Base-by-base conservation (phyloP, 257 asterid genomes). In the Cruciata laevipes region DNA sequence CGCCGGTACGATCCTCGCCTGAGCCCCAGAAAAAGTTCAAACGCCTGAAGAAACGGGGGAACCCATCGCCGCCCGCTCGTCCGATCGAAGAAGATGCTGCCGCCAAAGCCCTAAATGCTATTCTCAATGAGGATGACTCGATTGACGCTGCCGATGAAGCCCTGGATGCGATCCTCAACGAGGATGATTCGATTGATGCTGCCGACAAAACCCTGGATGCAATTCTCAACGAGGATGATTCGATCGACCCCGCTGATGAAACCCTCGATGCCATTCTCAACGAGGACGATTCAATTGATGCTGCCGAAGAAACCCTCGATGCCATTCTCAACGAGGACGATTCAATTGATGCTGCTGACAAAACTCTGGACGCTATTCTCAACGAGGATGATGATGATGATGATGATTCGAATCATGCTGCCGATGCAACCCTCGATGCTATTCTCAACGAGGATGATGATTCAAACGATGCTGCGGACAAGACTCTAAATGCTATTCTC, bases 31-130 rank as follows among this genome's bases (percentile, higher is more conserved):
- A 31, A 17, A 82, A 84, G 71, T 86, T 93, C 69, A 90, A 88
- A 81, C 96, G 97, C 49, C 73, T 86, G 74, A 90, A 85, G 81
- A 88, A 89, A 78, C 87, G 82, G 80, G 86, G 75, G 16, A 63
- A 32, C 40, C 76, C 32, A 52, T 68, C 70, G 18, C 44, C 74
- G 64, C 49, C 55, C 69, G 57, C n/a, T 40, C 17, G 20, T 13
- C 52, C 18, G 60, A 10, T 64, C 63, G 58, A 53, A 60, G 27
- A 77, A 58, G 74, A 71, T 70, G 30, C 66, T 1, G 31, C 53
- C 62, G n/a, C 69, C 31, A 51, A 74, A 74, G 47, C 66, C 52
- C 68, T 62, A 38, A 69, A 66, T 21, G 69, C 73, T 6, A 40
- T 33, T 35, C 63, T 57, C 32, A 66, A 72, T 40, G 86, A 82